Percentiles rank a stretch among this genome's conserved stretches.
Conservation (phyloP, 371 early-diverging fungal species). For the Massospora cicadina region DNA sequence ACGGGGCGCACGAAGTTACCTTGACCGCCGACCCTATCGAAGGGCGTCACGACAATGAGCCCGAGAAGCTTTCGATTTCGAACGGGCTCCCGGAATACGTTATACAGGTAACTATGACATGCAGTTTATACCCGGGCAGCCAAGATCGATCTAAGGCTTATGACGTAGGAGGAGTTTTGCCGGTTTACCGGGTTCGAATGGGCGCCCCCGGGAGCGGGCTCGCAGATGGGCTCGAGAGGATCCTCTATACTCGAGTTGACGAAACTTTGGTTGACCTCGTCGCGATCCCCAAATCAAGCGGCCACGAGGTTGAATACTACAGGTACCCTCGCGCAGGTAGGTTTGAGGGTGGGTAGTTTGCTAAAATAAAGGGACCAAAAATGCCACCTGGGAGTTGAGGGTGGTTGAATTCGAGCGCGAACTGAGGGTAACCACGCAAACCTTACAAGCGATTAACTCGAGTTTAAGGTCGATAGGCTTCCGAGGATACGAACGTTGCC, state of each 20-base stretch:
- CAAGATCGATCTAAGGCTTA: background rate
- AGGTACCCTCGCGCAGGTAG: background rate
- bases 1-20: background rate
- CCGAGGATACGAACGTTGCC: background rate
- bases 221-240: background rate
- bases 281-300: background rate
- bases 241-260: background rate
- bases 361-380: background rate
- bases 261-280: background rate
- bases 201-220: background rate
- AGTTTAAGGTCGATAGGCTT: background rate
- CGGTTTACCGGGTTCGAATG: background rate
- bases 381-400: slow-evolving; percentile 1
- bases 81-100: background rate
- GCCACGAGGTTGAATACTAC: background rate
- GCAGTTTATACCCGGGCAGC: background rate
- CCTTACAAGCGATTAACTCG: background rate
- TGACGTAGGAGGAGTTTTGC: background rate
- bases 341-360: too few species aligned
- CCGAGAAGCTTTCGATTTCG: background rate
- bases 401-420: background rate
- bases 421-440: background rate
- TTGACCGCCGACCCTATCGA: background rate
- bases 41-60: background rate
- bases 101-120: background rate